Percentiles rank a stretch among this genome's conserved stretches.
phyloP scores from a whole-genome alignment of 1,139 yeast species.

The Magnusiomyces fungicola region DNA sequence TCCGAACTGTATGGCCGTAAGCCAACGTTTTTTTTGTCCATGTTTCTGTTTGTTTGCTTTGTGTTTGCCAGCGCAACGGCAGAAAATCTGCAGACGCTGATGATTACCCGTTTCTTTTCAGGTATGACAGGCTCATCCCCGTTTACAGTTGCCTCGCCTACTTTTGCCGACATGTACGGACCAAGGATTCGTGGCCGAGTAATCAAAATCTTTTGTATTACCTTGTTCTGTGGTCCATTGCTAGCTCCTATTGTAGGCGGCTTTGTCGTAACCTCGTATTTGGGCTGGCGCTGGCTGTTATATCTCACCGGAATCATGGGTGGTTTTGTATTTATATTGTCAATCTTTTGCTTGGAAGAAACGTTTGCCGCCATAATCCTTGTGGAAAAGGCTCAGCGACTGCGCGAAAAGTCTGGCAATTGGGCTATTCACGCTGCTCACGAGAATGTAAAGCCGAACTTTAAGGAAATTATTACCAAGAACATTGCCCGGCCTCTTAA shows the following conservation, averaged over 20 bases:
- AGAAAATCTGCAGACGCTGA: constrained; percentile 60
- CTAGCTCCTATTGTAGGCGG: constrained; percentile 52
- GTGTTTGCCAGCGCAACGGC: constrained; percentile 68
- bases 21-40: constrained; percentile 46
- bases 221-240: constrained; percentile 70
- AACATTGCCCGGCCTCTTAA: constrained; percentile 62
- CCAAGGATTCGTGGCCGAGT: constrained; percentile 61
- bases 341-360: constrained; percentile 38
- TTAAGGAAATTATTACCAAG: constrained; percentile 48
- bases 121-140: constrained; percentile 79
- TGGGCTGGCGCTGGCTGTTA: constrained; percentile 55
- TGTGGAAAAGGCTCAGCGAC: constrained; percentile 38
- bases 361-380: constrained; percentile 42
- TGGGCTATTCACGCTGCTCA: constrained; percentile 87
- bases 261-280: constrained; percentile 31
- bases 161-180: constrained; percentile 68
- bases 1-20: constrained; percentile 71
- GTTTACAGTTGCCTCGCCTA: constrained; percentile 74
- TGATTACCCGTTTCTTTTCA: constrained; percentile 67
- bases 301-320: constrained; percentile 50
- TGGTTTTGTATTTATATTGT: constrained; percentile 30
- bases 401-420: constrained; percentile 45
- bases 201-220: constrained; percentile 53
- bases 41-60: constrained; percentile 51
- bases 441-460: constrained; percentile 56